These are phyloP conservation scores for Colletotrichum sp. DNA, from an alignment of 2,329 filamentous ascomycete genomes.

Conservation along the genomic window DNA sequence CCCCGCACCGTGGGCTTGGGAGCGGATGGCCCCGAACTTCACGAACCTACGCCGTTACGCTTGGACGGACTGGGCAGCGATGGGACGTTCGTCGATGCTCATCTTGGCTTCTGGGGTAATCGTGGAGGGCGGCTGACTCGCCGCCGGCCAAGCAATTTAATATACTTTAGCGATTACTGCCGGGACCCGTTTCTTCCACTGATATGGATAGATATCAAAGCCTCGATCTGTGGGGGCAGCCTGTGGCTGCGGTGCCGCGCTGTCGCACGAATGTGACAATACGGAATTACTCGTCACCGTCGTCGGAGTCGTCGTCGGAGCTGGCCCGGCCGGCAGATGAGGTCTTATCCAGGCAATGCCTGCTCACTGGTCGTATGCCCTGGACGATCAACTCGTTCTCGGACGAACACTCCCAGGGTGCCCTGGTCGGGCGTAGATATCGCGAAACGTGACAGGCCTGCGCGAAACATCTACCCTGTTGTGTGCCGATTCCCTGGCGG, in stretches of 20 bases:
- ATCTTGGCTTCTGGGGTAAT: slow-evolving; percentile 14
- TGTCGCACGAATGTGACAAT: neutral
- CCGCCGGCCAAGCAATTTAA: neutral
- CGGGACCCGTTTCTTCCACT: neutral
- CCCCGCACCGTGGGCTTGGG: neutral
- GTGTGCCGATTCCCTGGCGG: neutral
- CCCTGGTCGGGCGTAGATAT: neutral
- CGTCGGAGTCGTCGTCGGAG: neutral
- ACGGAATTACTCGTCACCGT: neutral
- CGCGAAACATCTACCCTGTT: neutral
- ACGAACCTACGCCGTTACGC: neutral
- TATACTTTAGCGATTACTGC: neutral
- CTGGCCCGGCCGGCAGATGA: neutral
- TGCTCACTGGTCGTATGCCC: neutral
- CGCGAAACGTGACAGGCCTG: neutral
- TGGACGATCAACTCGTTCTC: neutral
- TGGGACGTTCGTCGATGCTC: neutral
- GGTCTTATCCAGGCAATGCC: neutral
- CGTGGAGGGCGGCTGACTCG: slow-evolving; percentile 13
- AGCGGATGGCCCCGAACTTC: neutral
- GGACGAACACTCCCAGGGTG: neutral
- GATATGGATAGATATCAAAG: neutral
- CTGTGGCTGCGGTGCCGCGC: neutral
- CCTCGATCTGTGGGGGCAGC: slow-evolving; percentile 4
- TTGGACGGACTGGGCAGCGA: neutral